phyloP scores from a whole-genome alignment of 176 grass and related monocot species.

The Otatea glauca region DNA sequence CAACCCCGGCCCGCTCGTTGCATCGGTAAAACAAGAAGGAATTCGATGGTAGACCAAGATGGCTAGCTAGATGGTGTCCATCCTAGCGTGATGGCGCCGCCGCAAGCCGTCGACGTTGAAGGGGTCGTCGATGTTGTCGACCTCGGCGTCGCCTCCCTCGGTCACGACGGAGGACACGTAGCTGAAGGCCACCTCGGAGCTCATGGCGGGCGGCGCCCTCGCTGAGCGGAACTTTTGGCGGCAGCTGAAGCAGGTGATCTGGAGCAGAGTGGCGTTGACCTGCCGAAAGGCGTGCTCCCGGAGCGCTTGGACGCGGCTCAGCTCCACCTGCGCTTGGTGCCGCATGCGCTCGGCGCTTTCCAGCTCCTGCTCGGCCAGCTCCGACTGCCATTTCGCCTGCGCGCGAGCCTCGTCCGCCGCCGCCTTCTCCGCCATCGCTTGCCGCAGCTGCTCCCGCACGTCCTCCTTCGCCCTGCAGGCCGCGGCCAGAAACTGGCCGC shows the following conservation, averaged over 20 bases:
- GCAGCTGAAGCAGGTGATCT: constrained; percentile 87
- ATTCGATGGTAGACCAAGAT: constrained; percentile 36
- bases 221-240: constrained; percentile 65
- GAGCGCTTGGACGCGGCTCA: constrained; percentile 76
- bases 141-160: constrained; percentile 59
- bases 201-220: not conserved
- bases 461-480: constrained; percentile 24
- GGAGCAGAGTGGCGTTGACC: constrained; percentile 70
- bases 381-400: constrained; percentile 71
- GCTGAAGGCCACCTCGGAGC: constrained; percentile 62
- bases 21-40: constrained; percentile 23
- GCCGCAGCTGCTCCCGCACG: constrained; percentile 47
- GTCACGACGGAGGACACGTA: constrained; percentile 73
- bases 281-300: constrained; percentile 79
- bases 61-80: constrained; percentile 41
- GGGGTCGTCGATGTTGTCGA: constrained; percentile 29
- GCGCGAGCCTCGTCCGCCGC: constrained; percentile 68
- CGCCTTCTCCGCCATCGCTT: constrained; percentile 63
- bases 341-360: constrained; percentile 74
- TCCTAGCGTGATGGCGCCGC: constrained; percentile 30
- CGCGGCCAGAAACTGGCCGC: not conserved
- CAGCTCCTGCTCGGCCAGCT: constrained; percentile 87
- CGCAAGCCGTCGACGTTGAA: constrained; percentile 27
- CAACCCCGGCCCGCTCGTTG: not conserved
- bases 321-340: constrained; percentile 82